A percentile compares a stretch with the other conserved stretches of the same genome.
These are phyloP conservation scores for Fremontodendron californicum DNA, from an alignment of 345 rosid genomes.

Conservation along the genomic window DNA sequence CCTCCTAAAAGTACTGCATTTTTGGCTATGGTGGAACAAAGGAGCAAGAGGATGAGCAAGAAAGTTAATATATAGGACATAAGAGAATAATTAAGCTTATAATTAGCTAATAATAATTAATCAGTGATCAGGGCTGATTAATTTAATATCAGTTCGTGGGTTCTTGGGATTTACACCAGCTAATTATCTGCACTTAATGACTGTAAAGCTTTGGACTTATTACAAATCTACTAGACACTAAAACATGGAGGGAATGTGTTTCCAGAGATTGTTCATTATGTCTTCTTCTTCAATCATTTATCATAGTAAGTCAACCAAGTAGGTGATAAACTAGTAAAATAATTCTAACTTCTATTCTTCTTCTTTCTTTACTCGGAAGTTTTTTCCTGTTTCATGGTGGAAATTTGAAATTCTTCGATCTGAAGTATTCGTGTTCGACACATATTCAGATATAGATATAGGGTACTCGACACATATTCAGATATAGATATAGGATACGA, in stretches of 20 bases:
- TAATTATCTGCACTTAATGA: conserved; percentile 43
- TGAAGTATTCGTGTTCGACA: no score
- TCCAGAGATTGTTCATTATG: conserved; percentile 25
- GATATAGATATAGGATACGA: no score
- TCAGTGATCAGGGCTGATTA: conserved; percentile 12
- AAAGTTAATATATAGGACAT: conserved; percentile 23
- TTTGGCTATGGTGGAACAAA: conserved; percentile 31
- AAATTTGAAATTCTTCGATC: no score
- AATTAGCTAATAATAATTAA: conserved; percentile 14
- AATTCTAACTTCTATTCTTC: not conserved
- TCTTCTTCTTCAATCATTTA: conserved; percentile 12
- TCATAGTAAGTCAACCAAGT: conserved; percentile 33
- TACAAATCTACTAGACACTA: conserved; percentile 56
- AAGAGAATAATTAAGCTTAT: conserved; percentile 19
- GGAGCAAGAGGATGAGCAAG: conserved; percentile 26
- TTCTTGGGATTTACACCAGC: conserved; percentile 61
- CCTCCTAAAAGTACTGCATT: conserved; percentile 39
- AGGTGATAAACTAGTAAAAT: not conserved
- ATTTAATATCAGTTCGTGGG: conserved; percentile 45
- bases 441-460: no score
- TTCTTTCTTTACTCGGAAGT: not conserved
- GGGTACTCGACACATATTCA: no score
- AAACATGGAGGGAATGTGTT: conserved; percentile 88
- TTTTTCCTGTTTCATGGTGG: not conserved
- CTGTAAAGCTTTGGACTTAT: conserved; percentile 67